Evolutionary conservation across 2,329 filamentous ascomycete species (phyloP).

Genomic region (Sclerotinia trifoliorum): DNA sequence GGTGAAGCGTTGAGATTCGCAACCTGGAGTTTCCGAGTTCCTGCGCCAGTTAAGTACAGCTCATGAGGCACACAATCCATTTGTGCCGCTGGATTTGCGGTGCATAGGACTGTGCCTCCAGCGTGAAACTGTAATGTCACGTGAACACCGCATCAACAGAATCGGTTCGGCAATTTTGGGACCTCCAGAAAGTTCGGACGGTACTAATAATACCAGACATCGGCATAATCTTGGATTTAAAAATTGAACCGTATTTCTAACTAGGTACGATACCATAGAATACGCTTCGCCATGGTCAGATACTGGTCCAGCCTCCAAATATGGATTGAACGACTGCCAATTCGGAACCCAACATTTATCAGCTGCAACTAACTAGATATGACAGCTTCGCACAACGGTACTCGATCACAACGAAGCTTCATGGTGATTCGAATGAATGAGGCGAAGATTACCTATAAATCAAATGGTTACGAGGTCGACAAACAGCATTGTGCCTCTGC

Average conservation of each 20-base stretch:
- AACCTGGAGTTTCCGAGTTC: too few relatives aligned
- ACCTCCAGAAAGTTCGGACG: background rate
- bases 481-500: background rate
- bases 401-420: background rate
- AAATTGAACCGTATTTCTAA: background rate
- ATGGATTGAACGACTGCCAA: background rate
- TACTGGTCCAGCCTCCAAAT: background rate
- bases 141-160: background rate
- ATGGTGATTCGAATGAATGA: background rate
- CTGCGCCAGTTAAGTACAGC: background rate
- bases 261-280: background rate
- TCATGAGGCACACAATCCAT: background rate
- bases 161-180: slow-evolving; percentile 3
- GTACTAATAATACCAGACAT: background rate
- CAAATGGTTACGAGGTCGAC: background rate
- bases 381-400: background rate
- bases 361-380: background rate
- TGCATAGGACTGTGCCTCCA: background rate
- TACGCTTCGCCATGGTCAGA: background rate
- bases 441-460: background rate
- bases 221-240: background rate
- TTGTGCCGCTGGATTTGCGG: background rate
- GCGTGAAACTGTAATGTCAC: background rate
- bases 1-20: too few relatives aligned
- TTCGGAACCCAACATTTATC: background rate